Evolutionary conservation across 148 eudicot genomes (phyloP), one percentile per base, ranked within the genome.

Genomic region (Camellia granthamiana): DNA sequence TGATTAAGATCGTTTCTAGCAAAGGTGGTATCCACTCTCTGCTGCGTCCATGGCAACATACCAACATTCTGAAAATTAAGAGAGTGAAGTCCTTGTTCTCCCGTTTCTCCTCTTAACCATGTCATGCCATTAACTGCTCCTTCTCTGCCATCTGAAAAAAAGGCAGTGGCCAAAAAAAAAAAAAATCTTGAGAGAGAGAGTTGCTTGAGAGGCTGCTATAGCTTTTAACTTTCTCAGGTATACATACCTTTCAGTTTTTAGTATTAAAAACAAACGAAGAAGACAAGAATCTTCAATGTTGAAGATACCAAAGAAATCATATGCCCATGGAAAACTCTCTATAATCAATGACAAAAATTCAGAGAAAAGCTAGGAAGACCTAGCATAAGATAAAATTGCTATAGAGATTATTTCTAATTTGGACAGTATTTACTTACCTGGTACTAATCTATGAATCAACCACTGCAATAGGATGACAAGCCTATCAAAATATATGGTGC

Each of bases 91-190:
- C 94, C 97, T 75, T 88, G 98, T 52, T 96, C 98, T 71, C 85
- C 90, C 62, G 88, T 86, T 81, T 93, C 97, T 59, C 96, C 97
- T 91, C 95, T 92, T 70, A 96, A 68, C 98, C 98, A 96, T 83
- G 92, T 82, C 85, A 96, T 90, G 77, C 92, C 87, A 82, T 90
- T 92, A 7, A 90, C 69, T 15, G 91, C 89, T 82, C 90, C 98
- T 78, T 83, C 92, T 67, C 91, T 82, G 72, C 85, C 70, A 83
- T 94, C 99, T 96, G 92, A 71, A 83, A 76, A 47, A 21, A 51
- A 16, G 41, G 49, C 38, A 52, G 38, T 30, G 38, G 38, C 38
- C 38, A 30, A 30, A 30, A 16, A 75, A 19, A 1, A 63, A 30
- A 43, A 12, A 58, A 6, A 7, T 51, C 41, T 46, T 62, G 13